phyloP scores from a whole-genome alignment of 176 grass and related monocot species.

The Thinopyrum elongatum region DNA sequence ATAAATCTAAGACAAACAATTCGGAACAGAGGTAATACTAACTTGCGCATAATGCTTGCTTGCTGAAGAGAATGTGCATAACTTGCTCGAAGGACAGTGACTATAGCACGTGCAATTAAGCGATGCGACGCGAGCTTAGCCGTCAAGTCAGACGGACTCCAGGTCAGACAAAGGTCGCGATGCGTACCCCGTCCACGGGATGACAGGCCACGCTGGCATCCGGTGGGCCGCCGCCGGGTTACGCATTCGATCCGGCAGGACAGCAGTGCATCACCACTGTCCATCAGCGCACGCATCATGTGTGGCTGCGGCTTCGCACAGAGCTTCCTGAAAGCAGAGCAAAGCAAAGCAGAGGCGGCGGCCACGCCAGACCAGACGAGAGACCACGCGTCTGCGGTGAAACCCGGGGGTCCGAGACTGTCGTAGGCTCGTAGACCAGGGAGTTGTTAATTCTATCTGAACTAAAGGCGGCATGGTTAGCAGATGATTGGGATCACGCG shows the following conservation, averaged over 20 bases:
- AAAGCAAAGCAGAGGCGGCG: constrained; percentile 11
- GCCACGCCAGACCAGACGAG: neutral
- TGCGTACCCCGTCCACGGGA: neutral
- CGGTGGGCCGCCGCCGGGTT: constrained; percentile 3
- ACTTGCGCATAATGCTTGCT: no score
- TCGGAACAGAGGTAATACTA: no score
- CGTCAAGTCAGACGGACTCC: neutral
- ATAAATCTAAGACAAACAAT: no score
- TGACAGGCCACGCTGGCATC: neutral
- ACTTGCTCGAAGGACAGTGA: neutral
- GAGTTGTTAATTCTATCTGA: no score
- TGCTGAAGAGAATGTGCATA: neutral
- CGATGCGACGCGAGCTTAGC: neutral
- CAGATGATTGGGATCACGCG: no score
- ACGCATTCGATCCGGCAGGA: neutral
- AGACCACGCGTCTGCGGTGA: neutral
- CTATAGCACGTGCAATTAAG: neutral
- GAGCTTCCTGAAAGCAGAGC: no score
- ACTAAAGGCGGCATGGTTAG: no score
- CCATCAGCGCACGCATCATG: neutral
- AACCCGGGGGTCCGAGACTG: neutral
- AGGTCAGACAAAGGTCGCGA: neutral
- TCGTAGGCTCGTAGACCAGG: neutral
- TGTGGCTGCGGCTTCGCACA: neutral
- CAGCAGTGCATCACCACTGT: neutral